A percentile compares a stretch with the other conserved stretches of the same genome.
Conservation (phyloP, 2,329 filamentous ascomycete genomes). For the Microascus cirrosus region DNA sequence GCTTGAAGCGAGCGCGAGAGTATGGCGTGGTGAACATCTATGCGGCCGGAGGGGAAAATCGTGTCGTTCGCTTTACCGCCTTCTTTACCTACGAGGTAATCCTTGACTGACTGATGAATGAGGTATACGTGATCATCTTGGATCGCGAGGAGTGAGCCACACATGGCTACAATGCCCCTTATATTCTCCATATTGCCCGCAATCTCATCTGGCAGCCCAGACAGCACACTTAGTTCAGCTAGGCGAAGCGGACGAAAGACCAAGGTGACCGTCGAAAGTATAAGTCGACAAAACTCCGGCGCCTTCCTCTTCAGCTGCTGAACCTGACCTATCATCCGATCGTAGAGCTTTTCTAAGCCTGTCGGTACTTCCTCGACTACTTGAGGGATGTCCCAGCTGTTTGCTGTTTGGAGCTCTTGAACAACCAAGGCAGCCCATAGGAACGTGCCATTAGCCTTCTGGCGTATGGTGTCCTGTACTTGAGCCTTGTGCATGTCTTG, state of each 20-base stretch:
- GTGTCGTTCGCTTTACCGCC: conserved; percentile 6
- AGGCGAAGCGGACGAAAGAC: conserved; percentile 7
- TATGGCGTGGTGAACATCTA: conserved; percentile 17
- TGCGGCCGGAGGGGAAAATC: conserved; percentile 17
- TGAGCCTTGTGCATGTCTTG: neutral
- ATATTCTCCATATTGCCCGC: conserved; percentile 11
- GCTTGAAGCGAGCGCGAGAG: conserved; percentile 19
- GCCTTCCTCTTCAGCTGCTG: too few species aligned
- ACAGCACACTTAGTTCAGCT: conserved; percentile 17
- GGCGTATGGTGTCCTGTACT: conserved; percentile 9
- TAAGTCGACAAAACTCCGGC: too few species aligned
- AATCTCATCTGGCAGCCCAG: conserved; percentile 8
- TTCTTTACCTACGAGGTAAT: too few species aligned
- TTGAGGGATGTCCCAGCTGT: conserved; percentile 6
- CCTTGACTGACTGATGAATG: conserved; percentile 31
- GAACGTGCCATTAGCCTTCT: conserved; percentile 24
- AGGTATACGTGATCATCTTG: conserved; percentile 19
- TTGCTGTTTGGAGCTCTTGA: neutral
- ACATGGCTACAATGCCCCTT: conserved; percentile 18
- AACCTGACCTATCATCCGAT: neutral
- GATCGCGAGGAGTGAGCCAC: conserved; percentile 25
- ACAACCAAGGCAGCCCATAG: conserved; percentile 22
- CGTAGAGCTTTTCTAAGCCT: conserved; percentile 23
- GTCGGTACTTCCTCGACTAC: conserved; percentile 17
- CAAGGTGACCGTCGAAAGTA: too few species aligned